Base-by-base conservation (phyloP, 805 yeast genomes). In the Ogataea glucozyma region DNA sequence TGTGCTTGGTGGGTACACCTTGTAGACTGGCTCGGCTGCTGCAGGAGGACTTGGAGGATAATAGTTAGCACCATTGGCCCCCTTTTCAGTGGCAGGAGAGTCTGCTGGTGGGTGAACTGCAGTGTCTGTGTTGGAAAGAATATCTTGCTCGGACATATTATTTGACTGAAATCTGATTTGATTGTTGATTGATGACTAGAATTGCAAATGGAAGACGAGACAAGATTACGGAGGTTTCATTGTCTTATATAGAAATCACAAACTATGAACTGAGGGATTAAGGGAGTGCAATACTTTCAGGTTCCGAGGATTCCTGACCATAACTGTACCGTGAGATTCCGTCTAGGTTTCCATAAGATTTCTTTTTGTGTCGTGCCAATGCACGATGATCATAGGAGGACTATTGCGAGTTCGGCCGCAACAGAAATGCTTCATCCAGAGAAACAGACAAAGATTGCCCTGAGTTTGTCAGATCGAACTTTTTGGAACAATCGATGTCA, bases 1-100 rank as follows among this genome's bases (percentile, higher is more conserved):
- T 12, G 67, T 62, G 50, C 74, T 57, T 35, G 75, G 75, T 39
- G 70, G 72, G 33, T 66, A 57, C 5, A 69, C 57, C 38, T 60
- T 48, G 35, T 40, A 45, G 22, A 54, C 56, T 4, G 54, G 50
- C 13, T 37, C 46, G 14, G 41, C 39, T 5, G 40, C 24, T 6
- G 49, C 31, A 6, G 13, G 8, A 16, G 32, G 32, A 4, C n/a
- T 13, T 16, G 32, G 19, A 16, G 20, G 19, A 11, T 17, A n/a
- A 4, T 7, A 17, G 8, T 7, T 27, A 4, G 18, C 21, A 19
- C 9, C 26, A 22, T 30, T 23, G 7, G 44, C n/a, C 37, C 33
- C 38, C 33, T 46, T 43, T 16, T 46, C 47, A 17, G 43, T 43
- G 12, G 43, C 47, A 8, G 37, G 13, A 8, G 41, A n/a, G n/a